Conservation (phyloP, 768 basidiomycete species). For the Termitomyces sp. region DNA sequence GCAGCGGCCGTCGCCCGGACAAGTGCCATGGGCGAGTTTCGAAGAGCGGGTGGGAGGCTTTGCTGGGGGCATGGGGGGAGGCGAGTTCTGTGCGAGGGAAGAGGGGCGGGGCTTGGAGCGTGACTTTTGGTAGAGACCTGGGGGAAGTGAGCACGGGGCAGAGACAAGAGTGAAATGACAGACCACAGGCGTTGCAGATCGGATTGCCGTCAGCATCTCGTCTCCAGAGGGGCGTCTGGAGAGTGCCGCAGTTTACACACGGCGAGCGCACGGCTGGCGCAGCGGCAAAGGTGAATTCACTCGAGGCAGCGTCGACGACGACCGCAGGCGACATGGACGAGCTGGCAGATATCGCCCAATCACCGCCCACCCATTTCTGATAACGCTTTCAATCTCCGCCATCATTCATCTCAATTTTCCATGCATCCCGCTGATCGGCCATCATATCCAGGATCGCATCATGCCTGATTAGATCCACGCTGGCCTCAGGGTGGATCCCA, state of each 20-base stretch:
- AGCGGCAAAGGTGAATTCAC: slow-evolving; percentile 16
- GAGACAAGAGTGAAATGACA: neutral
- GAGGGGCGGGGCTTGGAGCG: slow-evolving; percentile 71
- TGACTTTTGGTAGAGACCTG: slow-evolving; percentile 84
- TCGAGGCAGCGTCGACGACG: slow-evolving; percentile 15
- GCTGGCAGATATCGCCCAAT: slow-evolving; percentile 31
- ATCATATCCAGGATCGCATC: neutral
- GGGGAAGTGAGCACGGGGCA: slow-evolving; percentile 8
- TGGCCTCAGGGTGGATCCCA: too few species aligned
- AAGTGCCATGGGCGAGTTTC: slow-evolving; percentile 54
- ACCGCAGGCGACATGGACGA: slow-evolving; percentile 15
- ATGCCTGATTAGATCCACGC: neutral
- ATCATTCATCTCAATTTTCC: neutral
- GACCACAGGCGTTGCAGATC: slow-evolving; percentile 88
- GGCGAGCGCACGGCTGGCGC: slow-evolving; percentile 29
- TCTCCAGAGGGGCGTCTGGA: slow-evolving; percentile 79
- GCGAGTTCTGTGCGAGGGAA: slow-evolving; percentile 40
- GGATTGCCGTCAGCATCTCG: slow-evolving; percentile 77
- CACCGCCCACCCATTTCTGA: slow-evolving; percentile 24
- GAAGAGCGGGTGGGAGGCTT: slow-evolving; percentile 4
- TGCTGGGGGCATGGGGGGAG: slow-evolving; percentile 16
- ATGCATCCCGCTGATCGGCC: neutral
- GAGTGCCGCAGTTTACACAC: slow-evolving; percentile 75
- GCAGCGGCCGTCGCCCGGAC: slow-evolving; percentile 96
- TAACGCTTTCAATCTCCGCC: slow-evolving; percentile 14